Base-by-base conservation (phyloP, 805 yeast species). In the Suhomyces sp. region DNA sequence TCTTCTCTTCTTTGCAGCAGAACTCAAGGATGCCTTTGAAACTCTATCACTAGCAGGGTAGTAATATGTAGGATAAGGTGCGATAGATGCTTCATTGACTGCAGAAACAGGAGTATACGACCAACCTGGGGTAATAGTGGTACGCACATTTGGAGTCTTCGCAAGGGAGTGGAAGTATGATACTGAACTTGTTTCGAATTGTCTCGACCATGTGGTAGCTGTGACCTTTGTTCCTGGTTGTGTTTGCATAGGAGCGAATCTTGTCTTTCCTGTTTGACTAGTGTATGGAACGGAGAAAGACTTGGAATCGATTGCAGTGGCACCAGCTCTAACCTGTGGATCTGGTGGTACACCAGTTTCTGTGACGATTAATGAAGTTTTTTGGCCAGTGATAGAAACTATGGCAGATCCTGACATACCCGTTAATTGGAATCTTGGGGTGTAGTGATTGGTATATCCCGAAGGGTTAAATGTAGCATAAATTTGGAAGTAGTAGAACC, bases 241-340 rank as follows among this genome's bases (percentile, higher is more conserved):
- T 40, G 70, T 56, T 63, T 90, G 97, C 96, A 88, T 87, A 35
- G 97, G 96, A 1, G 98, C 97, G 58, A 63, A 86, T 49, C 90
- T 75, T 7, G 85, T 77, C 14, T 48, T 59, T 19, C 96, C 96
- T 0, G 93, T 82, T 64, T 91, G 98, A 48, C 49, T 44, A 3
- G 86, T 74, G 63, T 90, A 91, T 2, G 95, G 74, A 5, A 88
- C 64, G 3, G 81, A 54, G 56, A 82, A 83, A 2, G 88, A 80
- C 9, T 56, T 60, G 1, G 69, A 51, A 47, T 62, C 45, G 25
- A 58, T 27, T 9, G 59, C 10, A 5, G 41, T 36, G 2, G 52
- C 47, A 5, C 4, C 44, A 2, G 56, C 47, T 5, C 3, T 40
- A 51, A 9, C 51, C 49, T 0, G 78, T 61, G 67, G 67, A 5